Base-by-base conservation (phyloP, 441 rosid genomes). In the Erodium trifolium region DNA sequence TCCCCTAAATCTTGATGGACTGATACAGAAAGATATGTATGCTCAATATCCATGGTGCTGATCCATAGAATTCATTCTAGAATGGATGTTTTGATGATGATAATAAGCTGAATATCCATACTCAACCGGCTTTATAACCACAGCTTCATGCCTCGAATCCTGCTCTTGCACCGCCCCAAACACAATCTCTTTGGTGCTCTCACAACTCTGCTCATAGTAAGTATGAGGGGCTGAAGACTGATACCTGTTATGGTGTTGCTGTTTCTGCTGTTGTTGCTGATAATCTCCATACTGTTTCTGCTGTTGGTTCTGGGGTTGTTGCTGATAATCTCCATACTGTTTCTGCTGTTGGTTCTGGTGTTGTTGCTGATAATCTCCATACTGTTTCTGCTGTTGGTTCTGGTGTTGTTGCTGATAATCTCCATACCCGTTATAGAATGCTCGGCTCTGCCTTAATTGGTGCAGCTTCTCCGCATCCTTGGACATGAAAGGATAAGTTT, bases 401-500 rank as follows among this genome's bases (percentile, higher is more conserved):
- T 41, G 47, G 1, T 41, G 47, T 7, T 84, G 91, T 43, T 79
- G 88, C 18, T 85, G 83, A 68, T 73, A 51, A 35, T 87, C 89
- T 19, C 85, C 87, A 23, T 85, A 86, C 60, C 84, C 90, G 65
- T 80, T 84, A 74, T 87, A 91, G 74, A 91, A 84, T 1, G 86
- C 89, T 1, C 82, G 87, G 71, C 96, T 86, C 78, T 91, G 96
- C 55, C 90, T 88, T 88, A 90, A 82, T 70, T 90, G 96, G 51
- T 87, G 91, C 76, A 88, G 77, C 81, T 88, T 94, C 79, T 93
- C 97, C 0, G 93, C 87, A 35, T 91, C 97, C 81, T 85, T 91
- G 18, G 96, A 87, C 99, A 94, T 91, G 82, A 91, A 94, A 14
- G 99, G 75, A 65, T 91, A 94, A 4, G 87, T 94, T 73, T 94